These are phyloP conservation scores for Nannizziopsis barbatae DNA, from an alignment of 2,329 filamentous ascomycete genomes.

Conservation along the genomic window DNA sequence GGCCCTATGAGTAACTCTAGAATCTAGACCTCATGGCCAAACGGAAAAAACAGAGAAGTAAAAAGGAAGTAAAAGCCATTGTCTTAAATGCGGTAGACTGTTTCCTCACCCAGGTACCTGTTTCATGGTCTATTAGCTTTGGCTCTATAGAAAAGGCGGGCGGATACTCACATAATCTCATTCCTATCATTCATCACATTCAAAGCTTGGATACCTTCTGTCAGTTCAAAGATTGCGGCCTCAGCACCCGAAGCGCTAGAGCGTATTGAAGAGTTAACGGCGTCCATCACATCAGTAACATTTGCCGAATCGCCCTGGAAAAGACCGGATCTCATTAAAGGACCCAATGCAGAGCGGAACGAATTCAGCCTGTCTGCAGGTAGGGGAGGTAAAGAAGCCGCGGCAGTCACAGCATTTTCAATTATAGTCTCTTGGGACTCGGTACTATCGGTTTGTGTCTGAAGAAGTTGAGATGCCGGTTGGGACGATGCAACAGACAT, in stretches of 20 bases:
- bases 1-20: too few relatives aligned
- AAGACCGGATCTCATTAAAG: constrained; percentile 67
- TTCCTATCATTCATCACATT: constrained; percentile 71
- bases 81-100: constrained; percentile 58
- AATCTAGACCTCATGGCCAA: too few relatives aligned
- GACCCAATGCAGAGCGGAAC: constrained; percentile 73
- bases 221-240: constrained; percentile 51
- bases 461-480: constrained; percentile 58
- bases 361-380: constrained; percentile 52
- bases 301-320: constrained; percentile 72
- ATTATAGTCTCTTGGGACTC: constrained; percentile 11
- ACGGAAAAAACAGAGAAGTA: neutral
- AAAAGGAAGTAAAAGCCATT: constrained; percentile 11
- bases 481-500: constrained; percentile 69
- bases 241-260: constrained; percentile 33
- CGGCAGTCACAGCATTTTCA: constrained; percentile 6
- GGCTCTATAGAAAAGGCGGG: constrained; percentile 2
- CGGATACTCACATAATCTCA: constrained; percentile 73
- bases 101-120: constrained; percentile 45
- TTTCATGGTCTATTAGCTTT: constrained; percentile 11
- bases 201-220: constrained; percentile 67
- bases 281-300: constrained; percentile 60
- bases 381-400: constrained; percentile 43
- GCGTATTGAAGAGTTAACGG: constrained; percentile 64
- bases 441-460: constrained; percentile 38